Percentiles rank a stretch among this genome's conserved stretches.
phyloP scores from a whole-genome alignment of 352 stramenopile genomes.

The Phytopythium litorale region DNA sequence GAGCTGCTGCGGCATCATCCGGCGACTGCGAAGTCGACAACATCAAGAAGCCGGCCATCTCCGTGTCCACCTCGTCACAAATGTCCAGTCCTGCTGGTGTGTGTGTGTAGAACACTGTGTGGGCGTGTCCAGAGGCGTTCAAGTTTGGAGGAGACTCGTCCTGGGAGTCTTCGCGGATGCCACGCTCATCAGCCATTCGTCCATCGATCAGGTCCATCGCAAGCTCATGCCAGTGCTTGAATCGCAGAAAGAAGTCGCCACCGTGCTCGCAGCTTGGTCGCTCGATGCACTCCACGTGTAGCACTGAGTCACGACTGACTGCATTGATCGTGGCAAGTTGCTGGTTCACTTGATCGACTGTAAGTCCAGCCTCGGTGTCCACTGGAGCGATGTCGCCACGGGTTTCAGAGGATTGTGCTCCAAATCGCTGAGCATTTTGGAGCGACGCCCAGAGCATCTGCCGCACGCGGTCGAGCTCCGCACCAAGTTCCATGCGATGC shows the following conservation, averaged over 20 bases:
- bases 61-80: constrained; percentile 2
- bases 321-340: neutral
- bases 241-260: constrained; percentile 4
- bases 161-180: neutral
- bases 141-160: neutral
- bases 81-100: constrained; percentile 26
- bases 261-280: neutral
- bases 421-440: neutral
- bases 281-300: constrained; percentile 1
- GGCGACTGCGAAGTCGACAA: constrained; percentile 43
- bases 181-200: neutral
- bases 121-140: neutral
- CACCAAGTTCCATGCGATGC: constrained; percentile 41
- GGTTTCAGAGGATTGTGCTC: neutral
- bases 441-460: constrained; percentile 54
- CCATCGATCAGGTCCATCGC: neutral
- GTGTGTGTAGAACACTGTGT: constrained; percentile 42
- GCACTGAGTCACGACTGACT: neutral
- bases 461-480: constrained; percentile 57
- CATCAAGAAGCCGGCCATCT: constrained; percentile 80
- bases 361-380: neutral
- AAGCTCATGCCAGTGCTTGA: neutral
- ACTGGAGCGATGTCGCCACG: too few species aligned
- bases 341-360: neutral
- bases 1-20: constrained; percentile 38